phyloP scores from a whole-genome alignment of 192 early-diverging fungal genomes.

The Linderina pennispora region DNA sequence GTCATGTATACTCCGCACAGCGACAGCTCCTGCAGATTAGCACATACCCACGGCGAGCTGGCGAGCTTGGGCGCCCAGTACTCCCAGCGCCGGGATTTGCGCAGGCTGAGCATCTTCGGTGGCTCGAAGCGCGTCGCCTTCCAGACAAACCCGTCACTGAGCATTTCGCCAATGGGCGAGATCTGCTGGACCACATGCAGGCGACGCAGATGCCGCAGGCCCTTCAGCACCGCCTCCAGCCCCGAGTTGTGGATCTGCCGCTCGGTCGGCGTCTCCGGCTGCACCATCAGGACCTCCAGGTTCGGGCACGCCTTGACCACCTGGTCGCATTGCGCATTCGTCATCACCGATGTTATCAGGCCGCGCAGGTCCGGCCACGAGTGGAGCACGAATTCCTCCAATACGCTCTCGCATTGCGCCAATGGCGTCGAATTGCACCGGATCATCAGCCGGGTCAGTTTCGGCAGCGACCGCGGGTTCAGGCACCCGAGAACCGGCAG shows the following conservation, averaged over 20 bases:
- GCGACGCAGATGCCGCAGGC: constrained; percentile 26
- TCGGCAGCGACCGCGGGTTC: constrained; percentile 37
- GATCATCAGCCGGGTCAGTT: constrained; percentile 40
- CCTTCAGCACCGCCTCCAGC: constrained; percentile 34
- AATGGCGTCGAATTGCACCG: constrained; percentile 41
- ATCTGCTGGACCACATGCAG: constrained; percentile 45
- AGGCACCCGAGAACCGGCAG: constrained; percentile 36
- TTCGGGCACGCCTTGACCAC: constrained; percentile 27
- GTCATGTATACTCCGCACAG: constrained; percentile 44
- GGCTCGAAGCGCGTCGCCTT: constrained; percentile 39
- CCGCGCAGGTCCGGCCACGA: constrained; percentile 42
- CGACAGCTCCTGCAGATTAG: constrained; percentile 27
- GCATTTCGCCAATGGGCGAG: constrained; percentile 47
- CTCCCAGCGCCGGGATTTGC: constrained; percentile 41
- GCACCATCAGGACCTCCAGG: constrained; percentile 44
- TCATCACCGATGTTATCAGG: constrained; percentile 38
- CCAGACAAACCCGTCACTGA: constrained; percentile 45
- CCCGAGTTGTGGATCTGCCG: constrained; percentile 46
- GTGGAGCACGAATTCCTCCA: constrained; percentile 41
- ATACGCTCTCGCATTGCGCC: constrained; percentile 29
- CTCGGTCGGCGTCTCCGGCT: constrained; percentile 43
- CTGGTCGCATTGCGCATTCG: constrained; percentile 35
- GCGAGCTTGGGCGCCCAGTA: constrained; percentile 47
- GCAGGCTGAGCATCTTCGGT: constrained; percentile 41
- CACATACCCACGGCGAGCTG: constrained; percentile 42